Conservation (phyloP, 2,329 filamentous ascomycete genomes). For the Alternaria brassicae region DNA sequence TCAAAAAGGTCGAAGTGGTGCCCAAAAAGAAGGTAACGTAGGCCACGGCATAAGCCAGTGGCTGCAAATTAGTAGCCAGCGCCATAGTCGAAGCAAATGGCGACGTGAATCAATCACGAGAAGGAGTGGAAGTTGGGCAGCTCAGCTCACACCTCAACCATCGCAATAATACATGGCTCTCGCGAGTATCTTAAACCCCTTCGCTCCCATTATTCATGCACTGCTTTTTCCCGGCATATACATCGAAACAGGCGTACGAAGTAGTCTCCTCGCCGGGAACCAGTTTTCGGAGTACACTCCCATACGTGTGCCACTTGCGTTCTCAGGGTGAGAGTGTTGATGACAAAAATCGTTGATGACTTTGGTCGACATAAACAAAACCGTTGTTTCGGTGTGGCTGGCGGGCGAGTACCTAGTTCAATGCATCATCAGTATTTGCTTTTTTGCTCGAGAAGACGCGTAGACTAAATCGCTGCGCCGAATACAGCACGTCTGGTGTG, state of each 20-base stretch:
- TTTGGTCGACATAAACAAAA: constrained; percentile 4
- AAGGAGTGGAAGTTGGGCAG: constrained; percentile 6
- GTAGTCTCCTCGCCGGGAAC: not conserved
- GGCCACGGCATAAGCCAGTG: constrained; percentile 28
- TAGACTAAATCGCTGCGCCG: not conserved
- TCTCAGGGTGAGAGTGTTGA: not conserved
- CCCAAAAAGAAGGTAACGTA: constrained; percentile 27
- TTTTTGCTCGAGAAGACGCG: constrained; percentile 1
- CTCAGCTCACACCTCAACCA: constrained; percentile 6
- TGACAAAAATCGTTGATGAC: not conserved
- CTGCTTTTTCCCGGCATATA: constrained; percentile 3
- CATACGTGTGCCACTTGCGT: not conserved
- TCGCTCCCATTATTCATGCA: not conserved
- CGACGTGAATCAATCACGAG: constrained; percentile 5
- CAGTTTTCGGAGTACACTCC: not conserved
- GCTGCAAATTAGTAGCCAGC: constrained; percentile 21
- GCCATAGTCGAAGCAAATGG: constrained; percentile 15
- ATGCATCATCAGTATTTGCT: not conserved
- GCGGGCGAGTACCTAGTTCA: constrained; percentile 1
- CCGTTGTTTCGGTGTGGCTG: constrained; percentile 3
- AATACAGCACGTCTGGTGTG: not conserved
- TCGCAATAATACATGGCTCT: constrained; percentile 4
- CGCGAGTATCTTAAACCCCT: constrained; percentile 1
- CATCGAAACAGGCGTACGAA: not conserved
- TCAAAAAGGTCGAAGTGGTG: constrained; percentile 19